Conservation (phyloP, 2,329 filamentous ascomycete species). For the Verticillium tricorpus region DNA sequence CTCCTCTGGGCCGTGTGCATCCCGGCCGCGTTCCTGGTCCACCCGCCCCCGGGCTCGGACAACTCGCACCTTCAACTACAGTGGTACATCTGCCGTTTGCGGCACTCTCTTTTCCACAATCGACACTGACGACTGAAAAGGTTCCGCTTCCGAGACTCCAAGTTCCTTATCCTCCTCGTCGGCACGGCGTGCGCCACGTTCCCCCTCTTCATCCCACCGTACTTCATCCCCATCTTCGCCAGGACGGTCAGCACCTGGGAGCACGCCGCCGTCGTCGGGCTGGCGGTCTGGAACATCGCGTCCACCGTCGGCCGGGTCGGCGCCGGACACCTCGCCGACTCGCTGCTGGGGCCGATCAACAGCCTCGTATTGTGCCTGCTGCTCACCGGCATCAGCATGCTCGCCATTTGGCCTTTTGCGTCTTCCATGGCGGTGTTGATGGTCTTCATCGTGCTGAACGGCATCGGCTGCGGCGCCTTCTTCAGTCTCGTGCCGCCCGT, state of each 20-base stretch:
- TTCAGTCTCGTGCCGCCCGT: constrained; percentile 21
- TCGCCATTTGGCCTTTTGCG: constrained; percentile 21
- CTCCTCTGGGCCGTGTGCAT: constrained; percentile 22
- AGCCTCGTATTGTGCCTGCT: constrained; percentile 19
- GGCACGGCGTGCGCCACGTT: constrained; percentile 19
- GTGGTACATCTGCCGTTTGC: constrained; percentile 13
- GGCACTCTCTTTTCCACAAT: neutral
- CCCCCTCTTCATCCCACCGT: constrained; percentile 21
- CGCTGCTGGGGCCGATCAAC: constrained; percentile 20
- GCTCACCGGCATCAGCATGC: constrained; percentile 17
- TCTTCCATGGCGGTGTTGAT: constrained; percentile 16
- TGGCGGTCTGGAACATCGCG: constrained; percentile 21
- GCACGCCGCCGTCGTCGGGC: constrained; percentile 14
- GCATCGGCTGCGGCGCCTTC: constrained; percentile 22
- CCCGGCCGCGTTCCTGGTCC: constrained; percentile 16
- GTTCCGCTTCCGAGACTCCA: constrained; percentile 18
- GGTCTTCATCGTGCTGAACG: constrained; percentile 20
- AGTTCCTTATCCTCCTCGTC: constrained; percentile 18
- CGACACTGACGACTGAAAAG: constrained; percentile 5
- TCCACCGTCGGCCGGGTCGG: constrained; percentile 20
- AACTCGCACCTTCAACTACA: constrained; percentile 12
- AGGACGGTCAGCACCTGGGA: constrained; percentile 16
- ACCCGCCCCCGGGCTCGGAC: constrained; percentile 5
- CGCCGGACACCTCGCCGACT: constrained; percentile 20
- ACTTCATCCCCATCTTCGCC: constrained; percentile 23